Base-by-base conservation (phyloP, 345 rosid species). In the Pseudoturritis turrita region DNA sequence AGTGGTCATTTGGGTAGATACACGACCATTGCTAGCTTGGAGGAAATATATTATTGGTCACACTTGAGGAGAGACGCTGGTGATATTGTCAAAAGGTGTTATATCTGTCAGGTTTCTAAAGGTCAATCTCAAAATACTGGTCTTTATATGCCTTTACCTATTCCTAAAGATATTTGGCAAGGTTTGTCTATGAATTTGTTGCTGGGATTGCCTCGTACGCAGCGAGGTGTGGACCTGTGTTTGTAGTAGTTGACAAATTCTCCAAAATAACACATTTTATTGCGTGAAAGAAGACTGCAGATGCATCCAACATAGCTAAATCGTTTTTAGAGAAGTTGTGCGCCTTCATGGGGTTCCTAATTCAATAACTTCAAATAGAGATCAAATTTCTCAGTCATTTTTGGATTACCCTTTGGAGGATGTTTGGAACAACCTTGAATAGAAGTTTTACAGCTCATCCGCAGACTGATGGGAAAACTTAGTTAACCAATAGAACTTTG, bases 1-100 rank as follows among this genome's bases (percentile, higher is more conserved):
- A 56, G 44, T 25, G 70, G 70, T 0, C 58, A 68, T 60, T 31
- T 75, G 22, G 79, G 50, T 0, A 19, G 53, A 3, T 22, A 49
- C 2, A 75, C 60, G 23, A 70, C 73, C 4, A 33, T 44, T 12
- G 74, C 45, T 10, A 39, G 28, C 21, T 5, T 75, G 31, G 47
- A 55, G 4, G 61, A 45, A 1, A 62, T 45, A 6, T 66, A 44
- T 23, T 74, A 14, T 26, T 65, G 43, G 77, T 57, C 36, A 1
- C 57, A 53, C 0, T 3, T 64, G 3, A 67, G 25, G 21, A 31
- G 31, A 13, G 75, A 76, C 8, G 60, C 12, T n/a, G 53, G 51
- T 31, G 10, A 8, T 11, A 23, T 70, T 3, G 45, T 51, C 8
- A 36, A 3, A 0, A 26, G 41, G 31, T 76, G 71, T 11, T 37